Conservation (phyloP, 2,329 filamentous ascomycete genomes). For the Trichoderma atrobrunneum region DNA sequence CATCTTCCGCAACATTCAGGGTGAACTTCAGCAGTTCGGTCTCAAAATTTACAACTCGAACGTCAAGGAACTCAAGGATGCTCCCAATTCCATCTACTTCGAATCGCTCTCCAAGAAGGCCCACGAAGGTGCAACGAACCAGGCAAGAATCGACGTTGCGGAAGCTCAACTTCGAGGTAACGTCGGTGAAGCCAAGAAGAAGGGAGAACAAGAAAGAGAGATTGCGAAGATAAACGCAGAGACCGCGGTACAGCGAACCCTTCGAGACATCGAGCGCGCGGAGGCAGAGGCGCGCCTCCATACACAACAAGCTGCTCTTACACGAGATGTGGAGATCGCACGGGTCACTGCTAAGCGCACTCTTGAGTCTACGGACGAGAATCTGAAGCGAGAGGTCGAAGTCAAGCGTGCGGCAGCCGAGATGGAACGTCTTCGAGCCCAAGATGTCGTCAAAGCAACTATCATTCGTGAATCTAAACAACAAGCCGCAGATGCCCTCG, state of each 20-base stretch:
- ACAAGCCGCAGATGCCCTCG: slow-evolving; percentile 63
- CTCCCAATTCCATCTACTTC: slow-evolving; percentile 79
- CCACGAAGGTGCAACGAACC: slow-evolving; percentile 80
- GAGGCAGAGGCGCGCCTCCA: slow-evolving; percentile 73
- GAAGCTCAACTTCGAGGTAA: slow-evolving; percentile 38
- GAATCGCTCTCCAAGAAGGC: slow-evolving; percentile 78
- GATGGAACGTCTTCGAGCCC: slow-evolving; percentile 74
- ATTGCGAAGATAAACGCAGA: neutral
- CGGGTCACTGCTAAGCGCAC: slow-evolving; percentile 70
- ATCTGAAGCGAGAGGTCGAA: slow-evolving; percentile 76
- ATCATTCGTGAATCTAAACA: slow-evolving; percentile 66
- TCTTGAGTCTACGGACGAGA: slow-evolving; percentile 74
- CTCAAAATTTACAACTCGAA: neutral
- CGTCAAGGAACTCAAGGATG: slow-evolving; percentile 68
- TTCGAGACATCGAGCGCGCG: slow-evolving; percentile 78
- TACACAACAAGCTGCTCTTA: slow-evolving; percentile 68
- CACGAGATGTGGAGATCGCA: slow-evolving; percentile 71
- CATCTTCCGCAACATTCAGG: slow-evolving; percentile 72
- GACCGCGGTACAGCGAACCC: slow-evolving; percentile 64
- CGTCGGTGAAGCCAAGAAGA: neutral
- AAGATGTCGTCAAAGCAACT: slow-evolving; percentile 73
- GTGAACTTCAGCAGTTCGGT: slow-evolving; percentile 68
- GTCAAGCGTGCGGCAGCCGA: slow-evolving; percentile 74
- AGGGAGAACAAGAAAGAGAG: neutral
- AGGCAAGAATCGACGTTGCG: slow-evolving; percentile 66